Percentiles rank a stretch among this genome's conserved stretches.
These are phyloP conservation scores for Coniferiporia weirii DNA, from an alignment of 1,284 basidiomycete species.

Conservation along the genomic window DNA sequence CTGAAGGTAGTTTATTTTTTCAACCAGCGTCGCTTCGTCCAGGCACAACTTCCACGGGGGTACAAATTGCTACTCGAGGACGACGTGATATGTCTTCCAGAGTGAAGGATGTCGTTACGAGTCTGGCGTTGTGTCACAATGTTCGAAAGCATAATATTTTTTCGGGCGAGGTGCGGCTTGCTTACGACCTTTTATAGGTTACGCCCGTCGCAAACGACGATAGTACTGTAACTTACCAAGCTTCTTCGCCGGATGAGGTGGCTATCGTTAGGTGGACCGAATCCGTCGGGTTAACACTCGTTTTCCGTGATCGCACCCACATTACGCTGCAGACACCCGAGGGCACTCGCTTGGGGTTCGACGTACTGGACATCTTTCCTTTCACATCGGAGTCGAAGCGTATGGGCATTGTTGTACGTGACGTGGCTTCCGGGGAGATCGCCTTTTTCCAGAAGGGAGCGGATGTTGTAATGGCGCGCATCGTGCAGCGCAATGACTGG, in stretches of 20 bases:
- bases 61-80: slow-evolving; percentile 76
- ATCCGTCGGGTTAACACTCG: slow-evolving; percentile 86
- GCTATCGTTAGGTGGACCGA: slow-evolving; percentile 99
- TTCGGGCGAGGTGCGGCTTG: neutral
- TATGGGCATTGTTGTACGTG: slow-evolving; percentile 96
- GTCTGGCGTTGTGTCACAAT: slow-evolving; percentile 95
- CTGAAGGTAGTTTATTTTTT: slow-evolving; percentile 1
- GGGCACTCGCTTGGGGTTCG: slow-evolving; percentile 64
- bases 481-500: slow-evolving; percentile 98
- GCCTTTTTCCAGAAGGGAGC: slow-evolving; percentile 96
- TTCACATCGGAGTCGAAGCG: slow-evolving; percentile 98
- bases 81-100: slow-evolving; percentile 93
- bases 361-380: slow-evolving; percentile 93
- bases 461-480: slow-evolving; percentile 93
- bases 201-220: slow-evolving; percentile 95
- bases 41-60: slow-evolving; percentile 61
- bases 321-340: slow-evolving; percentile 76
- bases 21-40: slow-evolving; percentile 38
- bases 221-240: slow-evolving; percentile 92
- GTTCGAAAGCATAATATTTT: slow-evolving; percentile 40
- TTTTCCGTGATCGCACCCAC: slow-evolving; percentile 81
- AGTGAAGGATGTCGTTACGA: slow-evolving; percentile 91
- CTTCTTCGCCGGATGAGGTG: slow-evolving; percentile 97
- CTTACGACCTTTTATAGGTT: slow-evolving; percentile 53
- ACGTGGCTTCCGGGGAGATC: slow-evolving; percentile 70